Evolutionary conservation across 208 protist species (phyloP).

Genomic region (Trypanosoma rangeli): DNA sequence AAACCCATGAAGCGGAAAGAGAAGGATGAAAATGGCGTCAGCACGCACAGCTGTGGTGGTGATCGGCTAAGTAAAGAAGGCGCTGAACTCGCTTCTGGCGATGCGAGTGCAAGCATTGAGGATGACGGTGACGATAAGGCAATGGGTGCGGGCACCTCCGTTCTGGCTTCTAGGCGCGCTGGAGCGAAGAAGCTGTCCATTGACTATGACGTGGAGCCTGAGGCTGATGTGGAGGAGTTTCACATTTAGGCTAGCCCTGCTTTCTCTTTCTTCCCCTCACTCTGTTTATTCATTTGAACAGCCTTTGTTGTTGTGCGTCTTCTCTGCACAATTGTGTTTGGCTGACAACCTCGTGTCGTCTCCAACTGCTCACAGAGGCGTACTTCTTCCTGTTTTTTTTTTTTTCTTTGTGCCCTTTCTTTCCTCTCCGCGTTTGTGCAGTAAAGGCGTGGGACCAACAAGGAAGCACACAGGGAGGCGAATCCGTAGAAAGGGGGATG

Average conservation of each 20-base stretch:
- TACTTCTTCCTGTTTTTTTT: constrained; percentile 12
- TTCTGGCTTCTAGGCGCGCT: not conserved
- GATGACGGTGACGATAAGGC: constrained; percentile 3
- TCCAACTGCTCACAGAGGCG: not conserved
- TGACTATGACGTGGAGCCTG: constrained; percentile 22
- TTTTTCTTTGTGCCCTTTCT: not conserved
- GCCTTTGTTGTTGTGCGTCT: not conserved
- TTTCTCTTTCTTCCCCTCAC: constrained; percentile 17
- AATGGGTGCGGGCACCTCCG: not conserved
- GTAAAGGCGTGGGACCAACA: not conserved
- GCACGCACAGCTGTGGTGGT: not conserved
- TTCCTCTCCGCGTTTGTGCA: not conserved
- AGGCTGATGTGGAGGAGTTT: constrained; percentile 26
- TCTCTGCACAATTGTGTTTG: not conserved
- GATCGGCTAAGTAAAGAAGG: not conserved
- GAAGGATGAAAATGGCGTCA: not conserved
- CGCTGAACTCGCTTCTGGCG: not conserved
- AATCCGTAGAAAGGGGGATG: not conserved
- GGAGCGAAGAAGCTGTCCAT: not conserved
- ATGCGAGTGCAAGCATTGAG: not conserved
- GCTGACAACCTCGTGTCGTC: not conserved
- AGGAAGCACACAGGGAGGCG: not conserved
- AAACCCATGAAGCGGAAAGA: not conserved
- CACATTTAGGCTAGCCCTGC: constrained; percentile 7
- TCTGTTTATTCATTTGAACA: constrained; percentile 9